Base-by-base conservation (phyloP, 2,329 filamentous ascomycete genomes). In the Colletotrichum salicis region DNA sequence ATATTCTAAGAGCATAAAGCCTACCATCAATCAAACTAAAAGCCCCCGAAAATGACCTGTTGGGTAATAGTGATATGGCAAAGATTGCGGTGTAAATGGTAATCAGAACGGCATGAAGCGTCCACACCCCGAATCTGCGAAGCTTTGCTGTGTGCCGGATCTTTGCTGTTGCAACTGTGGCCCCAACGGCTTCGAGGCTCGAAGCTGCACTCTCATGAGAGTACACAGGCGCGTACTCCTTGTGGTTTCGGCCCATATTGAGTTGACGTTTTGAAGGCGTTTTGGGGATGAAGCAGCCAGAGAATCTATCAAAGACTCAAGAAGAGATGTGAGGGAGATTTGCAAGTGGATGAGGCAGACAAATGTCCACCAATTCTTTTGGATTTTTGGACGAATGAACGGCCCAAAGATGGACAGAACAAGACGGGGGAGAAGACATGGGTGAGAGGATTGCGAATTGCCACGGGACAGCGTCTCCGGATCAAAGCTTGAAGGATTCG, bases 21-120 rank as follows among this genome's bases (percentile, higher is more conserved):
- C 22, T 31, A 72, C 70, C 70, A 31, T 72, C 70, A 11, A 72
- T 12, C n/a, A 71, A 12, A n/a, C 67, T 55, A 6, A 72, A 72
- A 2, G 67, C 67, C 1, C 67, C 66, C 2, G 31, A 41, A 1
- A 10, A 24, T 15, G 27, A 7, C n/a, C 33, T 66, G 31, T 29
- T 54, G 10, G 13, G 11, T 12, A 29, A 6, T 35, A 59, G 31
- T 3, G 61, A 66, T 19, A 67, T 5, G 13, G 58, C 2, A 22
- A 72, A 72, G 1, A 71, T 45, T 4, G 31, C 33, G 15, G 70
- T 71, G 52, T 72, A 72, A 7, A 55, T 19, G 31, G 33, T 37
- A 2, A 72, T 48, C 2, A 72, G 37, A 15, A 33, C 11, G n/a
- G 31, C 51, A 60, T 72, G 70, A 13, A 72, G 27, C 35, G 15